Conservation (phyloP, 129 eudicot species). For the Deinandra increscens region DNA sequence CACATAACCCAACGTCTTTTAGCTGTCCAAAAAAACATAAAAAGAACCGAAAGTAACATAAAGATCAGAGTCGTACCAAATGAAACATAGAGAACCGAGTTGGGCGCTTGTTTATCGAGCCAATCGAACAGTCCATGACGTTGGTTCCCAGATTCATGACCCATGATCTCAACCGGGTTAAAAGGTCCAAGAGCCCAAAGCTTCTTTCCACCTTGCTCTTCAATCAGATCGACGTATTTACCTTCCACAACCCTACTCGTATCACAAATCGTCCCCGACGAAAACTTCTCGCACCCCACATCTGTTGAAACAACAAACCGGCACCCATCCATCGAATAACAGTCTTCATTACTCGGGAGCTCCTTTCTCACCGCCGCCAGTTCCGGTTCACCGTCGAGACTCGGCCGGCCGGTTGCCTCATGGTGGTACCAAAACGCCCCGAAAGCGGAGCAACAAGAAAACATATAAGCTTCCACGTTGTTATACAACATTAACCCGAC, state of each 20-base stretch:
- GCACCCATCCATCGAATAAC: conserved; percentile 14
- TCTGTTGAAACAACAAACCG: conserved; percentile 19
- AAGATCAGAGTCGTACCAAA: conserved; percentile 27
- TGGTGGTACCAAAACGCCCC: conserved; percentile 14
- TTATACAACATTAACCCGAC: conserved; percentile 8
- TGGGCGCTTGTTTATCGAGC: conserved; percentile 41
- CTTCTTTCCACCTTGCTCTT: conserved; percentile 16
- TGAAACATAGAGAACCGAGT: conserved; percentile 45
- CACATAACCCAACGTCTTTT: too few species aligned
- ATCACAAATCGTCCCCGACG: conserved; percentile 35
- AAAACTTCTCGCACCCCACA: conserved; percentile 1
- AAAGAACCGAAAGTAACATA: too few species aligned
- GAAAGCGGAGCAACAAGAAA: conserved; percentile 33
- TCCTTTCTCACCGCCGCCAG: conserved; percentile 5
- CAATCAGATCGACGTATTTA: conserved; percentile 32
- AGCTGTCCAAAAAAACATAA: too few species aligned
- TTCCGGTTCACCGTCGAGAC: conserved; percentile 23
- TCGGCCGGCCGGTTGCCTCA: conserved; percentile 24
- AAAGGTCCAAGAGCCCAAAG: conserved; percentile 56
- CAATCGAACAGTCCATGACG: conserved; percentile 37
- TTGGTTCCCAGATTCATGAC: background rate
- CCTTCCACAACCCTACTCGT: conserved; percentile 38
- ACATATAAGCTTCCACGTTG: conserved; percentile 44
- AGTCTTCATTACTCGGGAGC: conserved; percentile 27
- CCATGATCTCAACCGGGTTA: conserved; percentile 29